phyloP scores from a whole-genome alignment of 345 rosid genomes.

The Cardamine occulta region DNA sequence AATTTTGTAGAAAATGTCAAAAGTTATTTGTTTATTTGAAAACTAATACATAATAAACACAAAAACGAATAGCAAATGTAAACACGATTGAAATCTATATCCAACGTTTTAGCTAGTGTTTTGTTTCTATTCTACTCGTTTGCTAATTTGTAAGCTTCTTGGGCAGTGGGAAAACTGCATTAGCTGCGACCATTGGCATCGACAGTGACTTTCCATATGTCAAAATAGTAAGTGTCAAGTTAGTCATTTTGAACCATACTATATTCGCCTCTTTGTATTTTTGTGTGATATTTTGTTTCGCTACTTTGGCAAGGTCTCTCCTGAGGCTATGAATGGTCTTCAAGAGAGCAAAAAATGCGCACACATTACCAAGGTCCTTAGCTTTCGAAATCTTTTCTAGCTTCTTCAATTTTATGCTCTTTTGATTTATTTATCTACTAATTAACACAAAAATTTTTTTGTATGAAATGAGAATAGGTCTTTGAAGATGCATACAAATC shows the following conservation, averaged over 20 bases:
- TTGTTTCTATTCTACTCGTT: background rate
- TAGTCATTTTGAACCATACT: background rate
- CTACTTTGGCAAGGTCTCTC: constrained; percentile 60
- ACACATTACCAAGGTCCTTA: constrained; percentile 72
- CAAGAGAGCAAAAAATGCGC: constrained; percentile 91
- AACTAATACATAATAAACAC: no score
- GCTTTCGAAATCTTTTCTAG: background rate
- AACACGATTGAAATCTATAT: no score
- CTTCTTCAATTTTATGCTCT: constrained; percentile 3
- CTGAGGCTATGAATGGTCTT: constrained; percentile 81
- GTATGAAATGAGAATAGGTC: constrained; percentile 50
- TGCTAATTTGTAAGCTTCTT: constrained; percentile 23
- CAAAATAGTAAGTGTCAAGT: constrained; percentile 69
- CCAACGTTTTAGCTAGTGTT: no score
- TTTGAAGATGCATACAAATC: constrained; percentile 95
- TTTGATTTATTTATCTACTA: background rate
- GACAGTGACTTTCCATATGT: constrained; percentile 91
- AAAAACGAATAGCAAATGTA: no score
- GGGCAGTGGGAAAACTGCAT: constrained; percentile 84
- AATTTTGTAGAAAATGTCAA: no score
- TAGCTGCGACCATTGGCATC: constrained; percentile 88
- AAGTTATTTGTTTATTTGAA: no score
- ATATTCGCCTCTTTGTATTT: background rate
- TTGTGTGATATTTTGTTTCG: constrained; percentile 5
- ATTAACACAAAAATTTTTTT: background rate